Evolutionary conservation across 108 stramenopile species (phyloP), one percentile per base, ranked within the genome.

Genomic region (Cyclostephanos tholiformis): DNA sequence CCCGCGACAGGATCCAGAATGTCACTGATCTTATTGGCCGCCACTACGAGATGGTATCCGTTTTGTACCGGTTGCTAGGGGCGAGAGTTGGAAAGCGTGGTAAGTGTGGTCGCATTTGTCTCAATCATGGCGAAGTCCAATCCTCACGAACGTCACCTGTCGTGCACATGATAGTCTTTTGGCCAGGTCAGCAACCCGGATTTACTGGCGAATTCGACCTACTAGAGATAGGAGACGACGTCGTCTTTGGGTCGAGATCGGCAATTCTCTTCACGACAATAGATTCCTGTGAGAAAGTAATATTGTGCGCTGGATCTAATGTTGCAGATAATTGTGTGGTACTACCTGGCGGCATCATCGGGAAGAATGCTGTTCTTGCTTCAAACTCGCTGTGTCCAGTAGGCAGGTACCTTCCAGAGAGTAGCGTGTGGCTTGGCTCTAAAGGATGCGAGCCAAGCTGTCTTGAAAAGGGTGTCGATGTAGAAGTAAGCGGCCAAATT

Each of bases 221-320:
- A 51, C 62, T 90, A 4, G 82, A 87, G 57, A 74, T 90, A 59
- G 89, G 89, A 13, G 89, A 90, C 56, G 85, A 90, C 50, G 89
- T 87, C 13, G 83, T 86, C 10, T 90, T 90, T 64, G 89, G 89
- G n/a, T 86, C 86, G 19, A 71, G 89, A 27, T 58, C 81, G 19
- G 63, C 76, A 13, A 72, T 90, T 39, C 49, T 86, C 44, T 74
- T 65, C 14, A 63, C 80, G 12, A 74, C 84, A 5, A 58, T 44
- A 0, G 71, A 83, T 6, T 12, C 59, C 29, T 78, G 43, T 6
- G 82, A 79, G 38, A 75, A 80, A 23, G 83, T 88, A n/a, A 75
- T 71, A n/a, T 82, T 88, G 39, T 79, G 83, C 38, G 75, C 81
- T 30, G 87, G 87, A 17, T 53, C 82, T n/a, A 85, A 80, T 27